Conservation (phyloP, 139 green algal species). For the Chlorella sp. region DNA sequence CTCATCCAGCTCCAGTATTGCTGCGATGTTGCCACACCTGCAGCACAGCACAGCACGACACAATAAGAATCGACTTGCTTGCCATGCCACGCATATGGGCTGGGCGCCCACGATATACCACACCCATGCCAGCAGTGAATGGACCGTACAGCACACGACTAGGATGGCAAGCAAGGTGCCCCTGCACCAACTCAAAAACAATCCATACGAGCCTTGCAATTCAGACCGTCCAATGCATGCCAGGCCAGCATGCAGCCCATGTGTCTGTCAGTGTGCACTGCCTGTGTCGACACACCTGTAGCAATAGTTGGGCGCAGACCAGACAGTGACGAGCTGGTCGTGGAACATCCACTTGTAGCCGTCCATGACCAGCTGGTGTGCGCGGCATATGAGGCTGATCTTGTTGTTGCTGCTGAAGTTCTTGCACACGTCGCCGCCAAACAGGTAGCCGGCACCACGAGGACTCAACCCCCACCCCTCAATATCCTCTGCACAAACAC, state of each 20-base stretch:
- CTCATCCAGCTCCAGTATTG: slow-evolving; percentile 95
- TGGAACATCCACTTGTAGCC: slow-evolving; percentile 99
- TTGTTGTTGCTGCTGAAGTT: background rate
- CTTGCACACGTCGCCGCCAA: slow-evolving; percentile 53
- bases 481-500: background rate
- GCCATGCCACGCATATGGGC: too few species aligned
- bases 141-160: too few species aligned
- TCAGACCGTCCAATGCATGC: too few species aligned
- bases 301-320: slow-evolving; percentile 98
- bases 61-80: too few species aligned
- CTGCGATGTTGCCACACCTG: slow-evolving; percentile 95
- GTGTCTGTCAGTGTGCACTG: too few species aligned
- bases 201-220: too few species aligned
- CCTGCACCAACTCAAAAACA: too few species aligned
- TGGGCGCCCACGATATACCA: too few species aligned
- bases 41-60: too few species aligned
- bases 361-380: slow-evolving; percentile 99
- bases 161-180: too few species aligned
- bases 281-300: slow-evolving; percentile 92
- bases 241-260: too few species aligned
- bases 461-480: slow-evolving; percentile 22
- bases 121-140: too few species aligned
- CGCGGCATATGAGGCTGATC: slow-evolving; percentile 78
- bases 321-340: slow-evolving; percentile 93
- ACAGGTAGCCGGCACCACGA: slow-evolving; percentile 87